A percentile compares a stretch with the other conserved stretches of the same genome.
These are phyloP conservation scores for Penicillium sp. DNA, from an alignment of 2,329 filamentous ascomycete genomes.

Conservation along the genomic window DNA sequence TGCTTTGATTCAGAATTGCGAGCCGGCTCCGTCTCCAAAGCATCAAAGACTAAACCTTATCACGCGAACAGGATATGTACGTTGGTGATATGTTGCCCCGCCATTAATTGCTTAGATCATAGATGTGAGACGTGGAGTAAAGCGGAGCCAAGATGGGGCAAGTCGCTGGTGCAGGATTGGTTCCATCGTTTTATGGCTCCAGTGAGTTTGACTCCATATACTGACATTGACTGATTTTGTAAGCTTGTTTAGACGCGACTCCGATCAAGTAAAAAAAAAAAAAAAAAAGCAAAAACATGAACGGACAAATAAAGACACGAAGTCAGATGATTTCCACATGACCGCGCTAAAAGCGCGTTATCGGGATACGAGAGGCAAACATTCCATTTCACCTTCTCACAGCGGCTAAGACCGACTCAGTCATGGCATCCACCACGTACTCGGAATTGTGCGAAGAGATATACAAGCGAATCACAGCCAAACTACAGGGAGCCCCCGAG, in stretches of 20 bases:
- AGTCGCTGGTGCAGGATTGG: not conserved
- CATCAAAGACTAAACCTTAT: not conserved
- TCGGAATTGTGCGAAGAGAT: not conserved
- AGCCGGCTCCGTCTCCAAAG: not conserved
- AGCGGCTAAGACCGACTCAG: not conserved
- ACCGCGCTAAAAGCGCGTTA: not conserved
- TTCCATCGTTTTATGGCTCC: not conserved
- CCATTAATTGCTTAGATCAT: not conserved
- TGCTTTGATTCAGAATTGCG: not conserved
- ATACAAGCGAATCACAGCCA: not conserved
- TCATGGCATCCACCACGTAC: conserved; percentile 20
- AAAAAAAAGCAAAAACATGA: not conserved
- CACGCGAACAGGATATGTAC: not conserved
- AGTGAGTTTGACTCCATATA: not conserved
- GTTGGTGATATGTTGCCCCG: not conserved
- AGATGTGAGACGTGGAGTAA: not conserved
- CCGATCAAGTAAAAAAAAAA: not conserved
- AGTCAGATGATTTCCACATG: not conserved
- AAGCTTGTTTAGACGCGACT: not conserved
- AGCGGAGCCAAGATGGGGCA: not conserved
- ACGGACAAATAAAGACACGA: not conserved
- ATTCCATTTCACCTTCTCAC: not conserved
- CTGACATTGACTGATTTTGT: not conserved
- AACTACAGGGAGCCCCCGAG: not conserved
- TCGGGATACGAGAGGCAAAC: not conserved